Conservation (phyloP, 805 yeast species). For the Starmerella lactis-condensi region DNA sequence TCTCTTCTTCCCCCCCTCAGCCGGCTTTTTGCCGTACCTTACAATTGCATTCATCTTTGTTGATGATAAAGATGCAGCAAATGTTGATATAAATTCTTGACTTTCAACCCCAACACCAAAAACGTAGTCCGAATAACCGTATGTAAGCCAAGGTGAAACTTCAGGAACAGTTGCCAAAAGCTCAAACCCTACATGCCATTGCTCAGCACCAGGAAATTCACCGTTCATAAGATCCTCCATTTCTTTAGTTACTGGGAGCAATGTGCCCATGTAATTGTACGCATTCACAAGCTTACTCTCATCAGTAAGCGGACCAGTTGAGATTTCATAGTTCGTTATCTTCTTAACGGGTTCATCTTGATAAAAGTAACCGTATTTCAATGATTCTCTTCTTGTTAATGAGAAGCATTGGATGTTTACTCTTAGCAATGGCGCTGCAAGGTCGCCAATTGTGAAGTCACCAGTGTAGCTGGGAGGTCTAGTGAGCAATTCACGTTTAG, state of each 20-base stretch:
- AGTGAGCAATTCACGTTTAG: background rate
- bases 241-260: slow-evolving; percentile 7
- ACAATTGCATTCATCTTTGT: slow-evolving; percentile 12
- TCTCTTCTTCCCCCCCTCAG: slow-evolving; percentile 6
- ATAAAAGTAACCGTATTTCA: slow-evolving; percentile 2
- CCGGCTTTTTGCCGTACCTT: slow-evolving; percentile 7
- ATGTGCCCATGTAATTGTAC: slow-evolving; percentile 7
- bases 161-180: slow-evolving; percentile 12
- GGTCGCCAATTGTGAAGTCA: slow-evolving; percentile 11
- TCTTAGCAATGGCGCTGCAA: slow-evolving; percentile 5
- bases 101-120: slow-evolving; percentile 2
- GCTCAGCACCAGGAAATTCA: slow-evolving; percentile 11
- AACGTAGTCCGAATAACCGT: slow-evolving; percentile 7
- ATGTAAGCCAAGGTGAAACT: slow-evolving; percentile 12
- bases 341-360: background rate
- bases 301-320: slow-evolving; percentile 4
- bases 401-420: slow-evolving; percentile 7
- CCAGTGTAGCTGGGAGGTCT: slow-evolving; percentile 6
- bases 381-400: slow-evolving; percentile 4
- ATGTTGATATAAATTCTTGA: slow-evolving; percentile 6
- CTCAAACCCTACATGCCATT: slow-evolving; percentile 11
- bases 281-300: slow-evolving; percentile 6
- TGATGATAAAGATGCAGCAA: slow-evolving; percentile 7
- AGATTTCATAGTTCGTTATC: background rate
- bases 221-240: slow-evolving; percentile 11